Evolutionary conservation across 2,329 filamentous ascomycete species (phyloP).

Genomic region (Penicillium sp.): DNA sequence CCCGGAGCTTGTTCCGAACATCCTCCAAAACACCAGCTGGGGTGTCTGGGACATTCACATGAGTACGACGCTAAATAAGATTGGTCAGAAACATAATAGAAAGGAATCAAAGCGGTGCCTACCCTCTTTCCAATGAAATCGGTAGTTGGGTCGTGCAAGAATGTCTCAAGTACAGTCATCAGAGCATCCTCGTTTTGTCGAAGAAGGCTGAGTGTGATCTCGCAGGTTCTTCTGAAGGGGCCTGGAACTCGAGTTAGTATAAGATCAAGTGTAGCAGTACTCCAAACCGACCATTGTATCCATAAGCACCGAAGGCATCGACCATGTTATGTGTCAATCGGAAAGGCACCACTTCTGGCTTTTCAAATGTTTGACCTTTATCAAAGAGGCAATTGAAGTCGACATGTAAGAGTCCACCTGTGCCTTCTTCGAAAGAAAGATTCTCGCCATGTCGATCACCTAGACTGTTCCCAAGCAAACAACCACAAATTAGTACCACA

Average conservation of each 20-base stretch:
- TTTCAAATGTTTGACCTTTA: conserved; percentile 92
- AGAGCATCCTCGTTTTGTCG: conserved; percentile 92
- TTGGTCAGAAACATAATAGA: conserved; percentile 1
- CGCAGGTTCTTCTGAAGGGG: conserved; percentile 86
- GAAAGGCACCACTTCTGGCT: conserved; percentile 93
- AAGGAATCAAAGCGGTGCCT: conserved; percentile 8
- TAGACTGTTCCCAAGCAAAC: conserved; percentile 51
- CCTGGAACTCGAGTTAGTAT: conserved; percentile 41
- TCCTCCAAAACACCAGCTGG: conserved; percentile 83
- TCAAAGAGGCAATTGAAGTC: conserved; percentile 99
- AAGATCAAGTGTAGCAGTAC: neutral
- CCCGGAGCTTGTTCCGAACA: conserved; percentile 83
- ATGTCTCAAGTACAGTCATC: conserved; percentile 96
- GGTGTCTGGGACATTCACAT: conserved; percentile 61
- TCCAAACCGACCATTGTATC: conserved; percentile 67
- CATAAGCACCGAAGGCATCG: conserved; percentile 92
- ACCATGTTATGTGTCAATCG: conserved; percentile 98
- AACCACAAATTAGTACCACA: neutral
- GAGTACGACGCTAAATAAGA: conserved; percentile 50
- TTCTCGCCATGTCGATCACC: conserved; percentile 98
- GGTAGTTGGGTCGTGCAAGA: conserved; percentile 93
- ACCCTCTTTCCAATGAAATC: conserved; percentile 80
- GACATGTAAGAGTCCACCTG: conserved; percentile 92
- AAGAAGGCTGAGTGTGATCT: conserved; percentile 81
- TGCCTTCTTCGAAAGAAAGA: conserved; percentile 89